These are phyloP conservation scores for Microbotryomycetes sp. DNA, from an alignment of 1,284 basidiomycete genomes.

Conservation along the genomic window DNA sequence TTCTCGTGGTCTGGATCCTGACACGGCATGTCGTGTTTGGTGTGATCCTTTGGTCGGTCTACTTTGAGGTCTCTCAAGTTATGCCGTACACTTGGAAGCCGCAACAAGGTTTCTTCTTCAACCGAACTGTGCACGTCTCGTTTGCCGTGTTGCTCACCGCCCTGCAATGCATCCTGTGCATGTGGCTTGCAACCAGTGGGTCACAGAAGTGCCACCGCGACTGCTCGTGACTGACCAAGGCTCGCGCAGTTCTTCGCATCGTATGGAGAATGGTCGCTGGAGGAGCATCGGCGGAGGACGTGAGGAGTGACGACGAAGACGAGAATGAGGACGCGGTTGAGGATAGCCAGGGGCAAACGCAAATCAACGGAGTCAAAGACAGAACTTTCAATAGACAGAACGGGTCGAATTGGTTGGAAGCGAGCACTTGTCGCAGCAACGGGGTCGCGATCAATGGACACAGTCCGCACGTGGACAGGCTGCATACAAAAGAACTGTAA, in stretches of 20 bases:
- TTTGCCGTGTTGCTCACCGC: conserved; percentile 57
- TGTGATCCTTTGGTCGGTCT: conserved; percentile 58
- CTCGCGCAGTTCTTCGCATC: conserved; percentile 65
- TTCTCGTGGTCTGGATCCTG: conserved; percentile 80
- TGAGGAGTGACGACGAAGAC: conserved; percentile 73
- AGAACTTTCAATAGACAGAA: background rate
- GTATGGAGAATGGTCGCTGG: conserved; percentile 66
- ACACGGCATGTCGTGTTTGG: conserved; percentile 77
- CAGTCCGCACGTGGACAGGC: no score
- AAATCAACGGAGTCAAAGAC: background rate
- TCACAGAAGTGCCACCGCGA: conserved; percentile 14
- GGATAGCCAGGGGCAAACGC: background rate
- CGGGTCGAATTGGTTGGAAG: background rate
- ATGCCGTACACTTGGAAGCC: conserved; percentile 58
- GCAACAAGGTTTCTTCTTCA: conserved; percentile 55
- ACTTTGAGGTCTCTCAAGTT: conserved; percentile 50
- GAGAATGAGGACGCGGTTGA: conserved; percentile 39
- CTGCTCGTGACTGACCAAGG: conserved; percentile 71
- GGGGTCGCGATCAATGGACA: background rate
- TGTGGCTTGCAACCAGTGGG: conserved; percentile 26
- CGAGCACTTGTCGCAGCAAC: background rate
- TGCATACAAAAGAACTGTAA: no score
- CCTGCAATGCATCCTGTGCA: conserved; percentile 53
- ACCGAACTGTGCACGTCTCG: conserved; percentile 45
- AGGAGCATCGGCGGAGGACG: conserved; percentile 74